These are phyloP conservation scores for Macadamia integrifolia DNA, from an alignment of 164 flowering plant genomes.

Conservation along the genomic window DNA sequence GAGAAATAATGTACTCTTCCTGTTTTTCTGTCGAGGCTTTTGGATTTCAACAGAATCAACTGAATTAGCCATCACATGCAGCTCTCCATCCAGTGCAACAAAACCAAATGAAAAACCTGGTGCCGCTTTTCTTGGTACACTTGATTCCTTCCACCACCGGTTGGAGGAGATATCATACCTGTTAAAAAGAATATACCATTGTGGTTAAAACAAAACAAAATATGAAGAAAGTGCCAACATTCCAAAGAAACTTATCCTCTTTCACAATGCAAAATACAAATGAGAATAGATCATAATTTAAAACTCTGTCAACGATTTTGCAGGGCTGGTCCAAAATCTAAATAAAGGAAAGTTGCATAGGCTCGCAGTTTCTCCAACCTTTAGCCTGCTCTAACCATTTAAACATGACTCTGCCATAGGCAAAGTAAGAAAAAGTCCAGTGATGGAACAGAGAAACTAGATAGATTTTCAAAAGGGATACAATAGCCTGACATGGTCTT, in stretches of 20 bases:
- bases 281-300: neutral
- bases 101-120: conserved; percentile 47
- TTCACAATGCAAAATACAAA: neutral
- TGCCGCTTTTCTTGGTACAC: conserved; percentile 49
- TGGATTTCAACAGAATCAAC: conserved; percentile 26
- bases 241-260: neutral
- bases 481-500: too few relatives aligned
- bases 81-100: conserved; percentile 55
- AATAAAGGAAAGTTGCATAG: too few relatives aligned
- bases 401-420: too few relatives aligned
- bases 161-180: conserved; percentile 64
- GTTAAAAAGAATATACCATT: conserved; percentile 2
- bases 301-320: too few relatives aligned
- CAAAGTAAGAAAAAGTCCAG: too few relatives aligned
- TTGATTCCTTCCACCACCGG: conserved; percentile 61
- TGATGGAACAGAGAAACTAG: too few relatives aligned
- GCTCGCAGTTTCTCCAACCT: too few relatives aligned
- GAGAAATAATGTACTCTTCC: conserved; percentile 32
- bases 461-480: too few relatives aligned
- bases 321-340: neutral
- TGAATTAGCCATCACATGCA: conserved; percentile 44
- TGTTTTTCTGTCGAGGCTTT: conserved; percentile 40
- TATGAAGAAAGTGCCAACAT: too few relatives aligned
- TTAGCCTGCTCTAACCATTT: too few relatives aligned
- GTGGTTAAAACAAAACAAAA: neutral